phyloP scores from a whole-genome alignment of 352 stramenopile species.

The Hyaloperonospora brassicae region DNA sequence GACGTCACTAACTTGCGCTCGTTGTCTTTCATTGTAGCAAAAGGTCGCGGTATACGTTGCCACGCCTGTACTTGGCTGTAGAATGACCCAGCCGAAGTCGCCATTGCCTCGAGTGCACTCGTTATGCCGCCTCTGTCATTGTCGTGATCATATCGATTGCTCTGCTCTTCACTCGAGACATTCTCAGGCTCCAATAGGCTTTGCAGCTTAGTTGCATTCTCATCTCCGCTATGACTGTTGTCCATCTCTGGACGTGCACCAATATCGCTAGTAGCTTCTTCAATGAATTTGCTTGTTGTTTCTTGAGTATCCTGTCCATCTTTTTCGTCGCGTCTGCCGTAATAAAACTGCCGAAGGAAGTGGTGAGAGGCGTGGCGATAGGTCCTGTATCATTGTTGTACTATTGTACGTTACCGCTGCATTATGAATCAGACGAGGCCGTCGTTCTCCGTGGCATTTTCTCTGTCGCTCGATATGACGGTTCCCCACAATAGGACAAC shows the following conservation, averaged over 20 bases:
- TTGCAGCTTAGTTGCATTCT: neutral
- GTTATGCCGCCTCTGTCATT: constrained; percentile 18
- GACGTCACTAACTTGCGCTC: constrained; percentile 15
- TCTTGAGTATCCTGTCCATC: neutral
- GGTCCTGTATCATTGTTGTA: neutral
- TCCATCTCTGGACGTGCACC: neutral
- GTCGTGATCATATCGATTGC: constrained; percentile 16
- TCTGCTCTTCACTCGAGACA: neutral
- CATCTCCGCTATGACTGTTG: neutral
- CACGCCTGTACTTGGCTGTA: constrained; percentile 40
- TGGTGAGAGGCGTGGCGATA: neutral
- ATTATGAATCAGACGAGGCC: constrained; percentile 17
- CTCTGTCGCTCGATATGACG: constrained; percentile 8
- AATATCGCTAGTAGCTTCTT: neutral
- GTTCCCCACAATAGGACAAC: neutral
- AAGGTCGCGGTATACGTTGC: constrained; percentile 38
- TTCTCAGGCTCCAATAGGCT: constrained; percentile 19
- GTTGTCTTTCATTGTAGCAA: constrained; percentile 29
- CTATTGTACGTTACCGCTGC: constrained; percentile 11
- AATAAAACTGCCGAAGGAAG: constrained; percentile 23
- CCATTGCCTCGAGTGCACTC: too few relatives aligned
- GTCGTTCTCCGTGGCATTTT: constrained; percentile 25
- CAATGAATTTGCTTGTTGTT: neutral
- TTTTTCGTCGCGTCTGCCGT: constrained; percentile 12
- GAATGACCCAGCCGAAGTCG: constrained; percentile 25